Evolutionary conservation across 441 rosid genomes (phyloP).

Genomic region (Pelargonium cotyledonis): DNA sequence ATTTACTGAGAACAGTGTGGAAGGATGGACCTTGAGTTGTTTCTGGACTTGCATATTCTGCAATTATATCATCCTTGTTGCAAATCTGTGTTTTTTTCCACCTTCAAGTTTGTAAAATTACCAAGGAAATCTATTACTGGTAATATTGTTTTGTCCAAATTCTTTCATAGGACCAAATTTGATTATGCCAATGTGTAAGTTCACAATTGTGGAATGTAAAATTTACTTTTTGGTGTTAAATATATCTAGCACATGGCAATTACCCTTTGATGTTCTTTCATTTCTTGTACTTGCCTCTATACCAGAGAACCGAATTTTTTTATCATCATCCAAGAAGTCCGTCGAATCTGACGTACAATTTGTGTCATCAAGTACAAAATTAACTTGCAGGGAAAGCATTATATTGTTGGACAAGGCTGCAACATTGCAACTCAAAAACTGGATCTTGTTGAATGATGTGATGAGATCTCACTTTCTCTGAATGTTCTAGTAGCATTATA

Average conservation of each 20-base stretch:
- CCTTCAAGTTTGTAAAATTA: slow-evolving; percentile 3
- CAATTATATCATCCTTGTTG: slow-evolving; percentile 6
- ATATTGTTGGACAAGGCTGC: slow-evolving; percentile 21
- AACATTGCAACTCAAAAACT: slow-evolving; percentile 2
- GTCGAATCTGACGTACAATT: not conserved
- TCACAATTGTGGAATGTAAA: not conserved
- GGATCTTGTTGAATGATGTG: slow-evolving; percentile 12
- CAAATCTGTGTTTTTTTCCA: not conserved
- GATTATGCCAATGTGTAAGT: not conserved
- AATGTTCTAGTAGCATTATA: not conserved
- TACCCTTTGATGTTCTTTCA: not conserved
- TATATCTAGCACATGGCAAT: not conserved
- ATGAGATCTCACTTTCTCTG: slow-evolving; percentile 3
- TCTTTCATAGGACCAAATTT: not conserved
- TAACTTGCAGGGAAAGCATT: not conserved
- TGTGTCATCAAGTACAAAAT: not conserved
- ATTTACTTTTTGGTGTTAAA: not conserved
- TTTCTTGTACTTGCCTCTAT: not conserved
- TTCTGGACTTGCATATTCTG: slow-evolving; percentile 3
- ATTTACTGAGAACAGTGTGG: not conserved
- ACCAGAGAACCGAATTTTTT: not conserved
- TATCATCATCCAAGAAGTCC: not conserved
- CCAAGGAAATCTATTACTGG: not conserved
- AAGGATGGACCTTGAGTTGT: slow-evolving; percentile 3
- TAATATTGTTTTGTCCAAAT: not conserved